These are phyloP conservation scores for Fabrea salina DNA, from an alignment of 169 alveolate genomes.

Conservation along the genomic window DNA sequence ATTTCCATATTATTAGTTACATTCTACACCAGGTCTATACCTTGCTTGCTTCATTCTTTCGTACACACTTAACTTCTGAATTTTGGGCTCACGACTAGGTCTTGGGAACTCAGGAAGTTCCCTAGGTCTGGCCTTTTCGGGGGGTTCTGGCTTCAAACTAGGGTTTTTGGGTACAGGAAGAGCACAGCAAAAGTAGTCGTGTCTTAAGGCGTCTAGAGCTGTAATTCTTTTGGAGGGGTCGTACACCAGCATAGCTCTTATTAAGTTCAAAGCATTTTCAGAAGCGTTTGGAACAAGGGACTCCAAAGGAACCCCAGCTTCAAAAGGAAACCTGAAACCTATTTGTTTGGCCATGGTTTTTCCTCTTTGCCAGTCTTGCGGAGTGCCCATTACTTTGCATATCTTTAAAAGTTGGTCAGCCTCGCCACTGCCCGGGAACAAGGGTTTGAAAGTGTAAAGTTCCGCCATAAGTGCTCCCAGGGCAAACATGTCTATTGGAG, in stretches of 20 bases:
- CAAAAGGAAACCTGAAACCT: constrained; percentile 62
- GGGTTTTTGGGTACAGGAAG: constrained; percentile 10
- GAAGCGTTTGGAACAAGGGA: constrained; percentile 68
- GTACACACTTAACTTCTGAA: not conserved
- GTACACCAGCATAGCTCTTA: constrained; percentile 69
- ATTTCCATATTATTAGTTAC: constrained; percentile 11
- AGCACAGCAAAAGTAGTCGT: constrained; percentile 1
- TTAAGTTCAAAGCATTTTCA: constrained; percentile 74
- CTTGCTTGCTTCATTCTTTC: constrained; percentile 29
- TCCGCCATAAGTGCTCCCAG: constrained; percentile 73
- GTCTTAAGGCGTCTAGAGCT: constrained; percentile 30
- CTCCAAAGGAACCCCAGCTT: constrained; percentile 55
- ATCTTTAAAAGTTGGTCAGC: constrained; percentile 70
- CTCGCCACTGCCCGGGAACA: constrained; percentile 80
- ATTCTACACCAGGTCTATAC: constrained; percentile 19
- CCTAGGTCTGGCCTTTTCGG: not conserved
- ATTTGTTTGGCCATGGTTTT: constrained; percentile 71
- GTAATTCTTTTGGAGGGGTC: constrained; percentile 34
- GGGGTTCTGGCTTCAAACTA: not conserved
- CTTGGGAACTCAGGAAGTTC: constrained; percentile 1
- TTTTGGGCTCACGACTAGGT: constrained; percentile 10
- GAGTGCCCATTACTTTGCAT: constrained; percentile 83
- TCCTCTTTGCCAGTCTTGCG: constrained; percentile 86
- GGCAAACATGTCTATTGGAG: constrained; percentile 80
- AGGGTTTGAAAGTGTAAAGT: constrained; percentile 54